A percentile compares a stretch with the other conserved stretches of the same genome.
Conservation (phyloP, 2,329 filamentous ascomycete genomes). For the Alternaria infectoria region DNA sequence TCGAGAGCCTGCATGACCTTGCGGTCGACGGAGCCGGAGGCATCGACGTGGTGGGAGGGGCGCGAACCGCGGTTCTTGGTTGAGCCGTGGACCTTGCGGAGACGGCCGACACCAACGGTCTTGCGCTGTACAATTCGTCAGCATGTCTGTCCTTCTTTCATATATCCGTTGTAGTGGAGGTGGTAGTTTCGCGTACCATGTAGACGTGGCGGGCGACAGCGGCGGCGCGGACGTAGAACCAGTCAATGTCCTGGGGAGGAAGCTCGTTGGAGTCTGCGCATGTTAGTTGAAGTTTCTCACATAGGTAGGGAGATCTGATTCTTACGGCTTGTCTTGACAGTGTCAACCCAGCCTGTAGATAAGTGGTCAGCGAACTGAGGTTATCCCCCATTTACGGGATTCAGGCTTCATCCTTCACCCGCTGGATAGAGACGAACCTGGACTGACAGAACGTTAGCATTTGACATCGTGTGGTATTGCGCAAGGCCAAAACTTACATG, state of each 20-base stretch:
- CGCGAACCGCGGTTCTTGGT: slow-evolving; percentile 96
- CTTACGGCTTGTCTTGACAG: slow-evolving; percentile 86
- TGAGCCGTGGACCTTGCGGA: slow-evolving; percentile 89
- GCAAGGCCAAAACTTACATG: slow-evolving; percentile 55
- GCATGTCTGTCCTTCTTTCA: not conserved
- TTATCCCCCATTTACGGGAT: slow-evolving; percentile 62
- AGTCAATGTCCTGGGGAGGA: slow-evolving; percentile 97
- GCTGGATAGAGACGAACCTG: slow-evolving; percentile 67
- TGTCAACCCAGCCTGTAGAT: slow-evolving; percentile 94
- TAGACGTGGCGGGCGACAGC: slow-evolving; percentile 98
- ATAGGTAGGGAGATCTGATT: not conserved
- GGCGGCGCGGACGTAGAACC: slow-evolving; percentile 89
- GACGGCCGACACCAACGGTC: slow-evolving; percentile 96
- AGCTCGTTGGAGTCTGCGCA: slow-evolving; percentile 83
- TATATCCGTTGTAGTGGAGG: not conserved
- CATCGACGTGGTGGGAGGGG: slow-evolving; percentile 94
- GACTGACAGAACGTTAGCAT: slow-evolving; percentile 49
- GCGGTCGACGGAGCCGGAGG: slow-evolving; percentile 93
- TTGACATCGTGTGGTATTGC: not conserved
- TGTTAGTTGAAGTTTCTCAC: not conserved
- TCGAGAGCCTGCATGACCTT: slow-evolving; percentile 97
- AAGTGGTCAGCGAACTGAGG: slow-evolving; percentile 52
- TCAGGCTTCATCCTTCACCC: slow-evolving; percentile 55
- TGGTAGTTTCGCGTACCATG: slow-evolving; percentile 55
- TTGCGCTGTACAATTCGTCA: slow-evolving; percentile 67